Evolutionary conservation across 2,329 filamentous ascomycete genomes (phyloP).

Genomic region (Penicillium sp.): DNA sequence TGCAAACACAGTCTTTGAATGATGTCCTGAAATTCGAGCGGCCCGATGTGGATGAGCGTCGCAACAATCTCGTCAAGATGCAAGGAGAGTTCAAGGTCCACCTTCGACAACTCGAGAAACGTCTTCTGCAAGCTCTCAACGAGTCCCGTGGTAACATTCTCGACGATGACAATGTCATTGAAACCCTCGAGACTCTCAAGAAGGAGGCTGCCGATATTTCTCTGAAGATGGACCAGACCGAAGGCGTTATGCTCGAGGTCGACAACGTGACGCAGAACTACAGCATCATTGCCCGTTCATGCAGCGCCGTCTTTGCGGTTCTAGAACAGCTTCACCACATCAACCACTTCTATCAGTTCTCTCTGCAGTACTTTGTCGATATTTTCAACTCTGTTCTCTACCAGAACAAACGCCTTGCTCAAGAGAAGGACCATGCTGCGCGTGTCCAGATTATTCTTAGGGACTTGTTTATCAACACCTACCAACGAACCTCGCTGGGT

Average conservation of each 20-base stretch:
- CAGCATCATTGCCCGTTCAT: constrained; percentile 86
- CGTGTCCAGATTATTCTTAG: constrained; percentile 87
- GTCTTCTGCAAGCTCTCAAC: constrained; percentile 88
- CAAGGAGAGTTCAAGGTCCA: constrained; percentile 99
- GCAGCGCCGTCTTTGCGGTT: constrained; percentile 95
- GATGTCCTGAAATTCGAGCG: constrained; percentile 97
- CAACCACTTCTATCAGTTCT: constrained; percentile 99
- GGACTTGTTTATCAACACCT: constrained; percentile 86
- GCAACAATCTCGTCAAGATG: constrained; percentile 96
- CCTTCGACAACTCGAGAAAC: constrained; percentile 90
- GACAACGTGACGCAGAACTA: constrained; percentile 95
- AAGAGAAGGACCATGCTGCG: constrained; percentile 69
- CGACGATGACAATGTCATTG: constrained; percentile 96
- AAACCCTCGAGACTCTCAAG: constrained; percentile 96
- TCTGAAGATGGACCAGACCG: constrained; percentile 91
- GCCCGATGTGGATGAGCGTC: constrained; percentile 92
- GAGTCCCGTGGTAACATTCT: constrained; percentile 97
- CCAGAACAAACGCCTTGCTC: constrained; percentile 69
- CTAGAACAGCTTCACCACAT: constrained; percentile 96
- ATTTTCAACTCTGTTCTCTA: constrained; percentile 93
- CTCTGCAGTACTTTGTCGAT: constrained; percentile 93
- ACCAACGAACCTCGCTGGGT: constrained; percentile 88
- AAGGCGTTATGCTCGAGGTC: constrained; percentile 97
- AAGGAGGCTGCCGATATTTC: constrained; percentile 96
- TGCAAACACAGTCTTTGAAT: constrained; percentile 96